phyloP scores from a whole-genome alignment of 176 grass and related monocot species.

The Eragrostis nindensis region DNA sequence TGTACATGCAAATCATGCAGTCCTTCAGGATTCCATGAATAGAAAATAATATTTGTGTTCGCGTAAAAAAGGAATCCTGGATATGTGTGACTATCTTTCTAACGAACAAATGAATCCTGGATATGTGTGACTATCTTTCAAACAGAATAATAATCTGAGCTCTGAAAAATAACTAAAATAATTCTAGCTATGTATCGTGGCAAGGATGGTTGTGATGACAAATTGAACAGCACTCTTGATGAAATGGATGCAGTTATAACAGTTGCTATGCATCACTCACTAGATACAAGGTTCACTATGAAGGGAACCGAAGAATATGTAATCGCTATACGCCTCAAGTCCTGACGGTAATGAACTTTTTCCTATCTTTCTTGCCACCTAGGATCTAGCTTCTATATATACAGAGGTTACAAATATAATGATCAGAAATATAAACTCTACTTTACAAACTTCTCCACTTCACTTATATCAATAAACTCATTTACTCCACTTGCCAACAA shows the following conservation, averaged over 20 bases:
- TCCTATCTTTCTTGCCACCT: not conserved
- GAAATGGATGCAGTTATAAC: not conserved
- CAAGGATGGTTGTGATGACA: not conserved
- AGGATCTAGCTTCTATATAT: slow-evolving; percentile 2
- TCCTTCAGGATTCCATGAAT: too few relatives aligned
- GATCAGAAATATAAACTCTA: not conserved
- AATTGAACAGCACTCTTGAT: not conserved
- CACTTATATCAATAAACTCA: slow-evolving; percentile 54
- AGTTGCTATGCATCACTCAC: not conserved
- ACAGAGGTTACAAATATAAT: not conserved
- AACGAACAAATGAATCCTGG: too few relatives aligned
- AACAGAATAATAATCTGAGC: too few relatives aligned
- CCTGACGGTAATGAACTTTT: not conserved
- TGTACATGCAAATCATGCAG: too few relatives aligned
- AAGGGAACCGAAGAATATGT: not conserved
- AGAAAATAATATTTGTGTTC: too few relatives aligned
- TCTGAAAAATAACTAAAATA: too few relatives aligned
- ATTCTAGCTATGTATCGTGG: not conserved
- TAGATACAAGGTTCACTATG: not conserved
- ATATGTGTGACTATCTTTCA: too few relatives aligned
- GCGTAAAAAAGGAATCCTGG: too few relatives aligned
- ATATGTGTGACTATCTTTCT: too few relatives aligned
- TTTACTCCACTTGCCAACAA: slow-evolving; percentile 60
- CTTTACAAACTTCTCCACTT: slow-evolving; percentile 58
- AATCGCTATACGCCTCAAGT: not conserved